Percentiles rank a stretch among this genome's conserved stretches.
These are phyloP conservation scores for Globisporangium ultimum DNA, from an alignment of 352 stramenopile genomes.

Conservation along the genomic window DNA sequence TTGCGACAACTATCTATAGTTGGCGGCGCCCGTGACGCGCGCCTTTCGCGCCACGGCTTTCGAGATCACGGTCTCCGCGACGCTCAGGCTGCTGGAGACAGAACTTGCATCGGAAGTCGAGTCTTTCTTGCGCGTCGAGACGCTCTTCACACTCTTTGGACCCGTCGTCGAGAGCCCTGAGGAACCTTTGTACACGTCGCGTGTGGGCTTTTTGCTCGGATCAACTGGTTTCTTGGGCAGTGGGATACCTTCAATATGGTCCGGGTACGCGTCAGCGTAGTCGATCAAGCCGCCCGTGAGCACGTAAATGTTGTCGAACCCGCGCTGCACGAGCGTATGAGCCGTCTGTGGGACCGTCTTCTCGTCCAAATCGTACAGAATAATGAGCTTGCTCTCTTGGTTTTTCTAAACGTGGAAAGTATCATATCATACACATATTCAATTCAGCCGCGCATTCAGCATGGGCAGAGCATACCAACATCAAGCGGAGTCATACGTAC, in stretches of 20 bases:
- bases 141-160: conserved; percentile 54
- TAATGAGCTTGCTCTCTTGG: conserved; percentile 66
- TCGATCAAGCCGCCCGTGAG: conserved; percentile 61
- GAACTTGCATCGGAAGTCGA: conserved; percentile 54
- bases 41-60: conserved; percentile 65
- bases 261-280: conserved; percentile 58
- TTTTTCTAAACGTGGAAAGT: conserved; percentile 48
- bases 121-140: conserved; percentile 42
- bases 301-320: conserved; percentile 85
- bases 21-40: conserved; percentile 32
- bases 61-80: conserved; percentile 77
- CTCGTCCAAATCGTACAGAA: conserved; percentile 79
- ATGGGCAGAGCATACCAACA: background rate
- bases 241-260: conserved; percentile 62
- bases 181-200: conserved; percentile 57
- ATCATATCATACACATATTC: too few relatives aligned
- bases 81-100: conserved; percentile 52
- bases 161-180: conserved; percentile 32
- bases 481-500: conserved; percentile 20
- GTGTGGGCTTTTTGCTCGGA: conserved; percentile 43
- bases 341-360: conserved; percentile 57
- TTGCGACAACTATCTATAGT: conserved; percentile 38
- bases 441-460: too few relatives aligned
- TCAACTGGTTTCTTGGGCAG: conserved; percentile 54
- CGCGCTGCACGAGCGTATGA: conserved; percentile 69